Evolutionary conservation across 352 stramenopile genomes (phyloP), one percentile per base, ranked within the genome.

Genomic region (Pythium aphanidermatum): DNA sequence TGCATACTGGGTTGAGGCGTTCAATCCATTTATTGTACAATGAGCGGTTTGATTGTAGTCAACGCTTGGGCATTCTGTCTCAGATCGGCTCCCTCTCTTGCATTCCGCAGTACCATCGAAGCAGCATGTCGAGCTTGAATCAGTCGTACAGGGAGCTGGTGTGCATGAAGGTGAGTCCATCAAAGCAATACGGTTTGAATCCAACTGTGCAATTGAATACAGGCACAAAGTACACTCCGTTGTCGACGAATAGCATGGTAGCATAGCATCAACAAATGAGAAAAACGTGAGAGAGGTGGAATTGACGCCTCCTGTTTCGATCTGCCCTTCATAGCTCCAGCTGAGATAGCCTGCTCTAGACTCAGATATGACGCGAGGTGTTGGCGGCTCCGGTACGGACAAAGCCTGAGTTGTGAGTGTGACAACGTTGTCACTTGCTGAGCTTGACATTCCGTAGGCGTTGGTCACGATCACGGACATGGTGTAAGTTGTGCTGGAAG

Each of bases 321-420:
- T n/a, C n/a, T n/a, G n/a, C n/a, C n/a, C n/a, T n/a, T n/a, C n/a
- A n/a, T n/a, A n/a, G n/a, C n/a, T n/a, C n/a, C n/a, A n/a, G n/a
- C n/a, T n/a, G n/a, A 82, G 13, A 3, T 57, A 74, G 34, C 68
- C 68, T 3, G 56, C 73, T 20, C 46, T 46, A 2, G 65, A 39
- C 12, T 37, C 24, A 2, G 21, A 33, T n/a, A 70, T 33, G 0
- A n/a, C 23, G 2, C 68, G 13, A 13, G 58, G 32, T 0, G 25
- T 45, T 13, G 70, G 63, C 2, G 38, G 14, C 5, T 43, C 62
- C 12, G 73, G 65, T 32, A 55, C 6, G 5, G 51, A 46, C 0
- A 46, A 27, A 10, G n/a, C 13, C 17, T 39, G 19, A 12, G 60
- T 74, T 14, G 43, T 51, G 1, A 53, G 32, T 3, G 10, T 29